Base-by-base conservation (phyloP, 805 yeast genomes). In the Suhomyces emberorum region DNA sequence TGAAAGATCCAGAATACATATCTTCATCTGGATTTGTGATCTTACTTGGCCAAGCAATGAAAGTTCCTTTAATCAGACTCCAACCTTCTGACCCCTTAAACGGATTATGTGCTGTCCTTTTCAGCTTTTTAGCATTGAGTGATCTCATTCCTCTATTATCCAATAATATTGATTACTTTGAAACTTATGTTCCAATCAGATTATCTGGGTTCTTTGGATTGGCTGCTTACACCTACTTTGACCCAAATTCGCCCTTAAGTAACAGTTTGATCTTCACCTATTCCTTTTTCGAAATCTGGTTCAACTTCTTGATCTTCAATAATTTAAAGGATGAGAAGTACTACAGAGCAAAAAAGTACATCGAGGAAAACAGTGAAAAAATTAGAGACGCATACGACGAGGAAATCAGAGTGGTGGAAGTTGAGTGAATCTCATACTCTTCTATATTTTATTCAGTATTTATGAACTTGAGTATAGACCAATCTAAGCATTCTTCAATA, bases 281-380 rank as follows among this genome's bases (percentile, higher is more conserved):
- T 51, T 56, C 77, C 20, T 81, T 83, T 43, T 49, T 75, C 43
- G 93, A 83, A 55, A 70, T 82, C 21, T 83, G 89, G 88, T 65
- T 78, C 49, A 77, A 80, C 48, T 77, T 81, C 39, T 60, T 83
- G 44, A 69, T 81, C 22, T 82, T 70, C 55, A 75, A 72, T 51
- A 70, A 81, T 28, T 61, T 83, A 41, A 73, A 79, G 49, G 88
- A 83, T 42, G 91, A 83, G 49, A 76, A 71, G 49, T 67, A 69
- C 41, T 64, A 66, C 39, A 66, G 74, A 40, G 61, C 70, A 35
- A 74, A 76, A 46, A 54, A 59, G 38, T 65, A 55, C 39, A 49
- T 65, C 22, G 63, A 63, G 43, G 65, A 65, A 35, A 63, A 67
- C 39, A 67, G 57, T 10, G 68, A 61, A 7, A 61, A 59, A 35